Percentiles rank a stretch among this genome's conserved stretches.
Evolutionary conservation across 768 basidiomycete species (phyloP).

Genomic region (Candolleomyces aberdarensis): DNA sequence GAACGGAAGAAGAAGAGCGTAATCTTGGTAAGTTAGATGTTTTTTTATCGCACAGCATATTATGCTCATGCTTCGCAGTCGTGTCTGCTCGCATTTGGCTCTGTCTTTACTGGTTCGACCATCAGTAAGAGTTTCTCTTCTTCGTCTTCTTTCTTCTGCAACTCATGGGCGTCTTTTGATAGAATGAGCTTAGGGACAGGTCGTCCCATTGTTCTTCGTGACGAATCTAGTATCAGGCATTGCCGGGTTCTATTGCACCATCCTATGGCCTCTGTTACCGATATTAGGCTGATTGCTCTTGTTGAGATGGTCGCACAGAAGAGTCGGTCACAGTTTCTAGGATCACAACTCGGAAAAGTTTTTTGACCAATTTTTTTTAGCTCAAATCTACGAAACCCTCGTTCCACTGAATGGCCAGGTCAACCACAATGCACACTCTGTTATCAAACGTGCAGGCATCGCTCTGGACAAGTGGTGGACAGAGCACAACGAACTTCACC

Average conservation of each 20-base stretch:
- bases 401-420: constrained; percentile 84
- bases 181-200: constrained; percentile 93
- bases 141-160: not conserved
- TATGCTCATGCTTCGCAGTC: constrained; percentile 40
- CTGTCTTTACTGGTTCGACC: constrained; percentile 95
- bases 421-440: constrained; percentile 78
- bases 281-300: constrained; percentile 82
- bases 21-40: constrained; percentile 60
- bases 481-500: constrained; percentile 84
- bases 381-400: constrained; percentile 91
- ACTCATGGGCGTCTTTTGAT: not conserved
- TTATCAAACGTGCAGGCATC: constrained; percentile 82
- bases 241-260: constrained; percentile 80
- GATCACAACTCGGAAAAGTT: not conserved
- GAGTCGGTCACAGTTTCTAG: constrained; percentile 46
- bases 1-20: constrained; percentile 80
- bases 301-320: constrained; percentile 91
- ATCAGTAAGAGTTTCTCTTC: constrained; percentile 60
- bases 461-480: constrained; percentile 91
- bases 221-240: constrained; percentile 83
- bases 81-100: constrained; percentile 93
- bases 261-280: constrained; percentile 86
- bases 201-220: constrained; percentile 84
- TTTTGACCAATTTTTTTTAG: constrained; percentile 35
- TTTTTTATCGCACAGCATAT: constrained; percentile 5